Base-by-base conservation (phyloP, 1,139 yeast species). In the Scheffersomyces insectosa region DNA sequence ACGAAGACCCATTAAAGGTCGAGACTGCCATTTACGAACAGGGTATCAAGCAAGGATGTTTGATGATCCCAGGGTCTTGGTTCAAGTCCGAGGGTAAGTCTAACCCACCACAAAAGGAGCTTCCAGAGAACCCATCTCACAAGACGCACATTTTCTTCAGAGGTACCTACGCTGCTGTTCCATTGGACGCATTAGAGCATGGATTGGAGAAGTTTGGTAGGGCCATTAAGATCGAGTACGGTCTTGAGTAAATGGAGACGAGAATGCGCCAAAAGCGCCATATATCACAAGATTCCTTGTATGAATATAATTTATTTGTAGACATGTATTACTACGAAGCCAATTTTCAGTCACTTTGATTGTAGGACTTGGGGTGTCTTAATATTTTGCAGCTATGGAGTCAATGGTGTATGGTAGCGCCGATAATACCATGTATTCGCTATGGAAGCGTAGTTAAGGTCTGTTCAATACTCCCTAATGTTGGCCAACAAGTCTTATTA, bases 41-140 rank as follows among this genome's bases (percentile, higher is more conserved):
- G 48, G 85, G 82, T 14, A 72, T 89, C 48, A 71, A 77, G 50
- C 70, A 75, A 50, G 93, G 95, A 20, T 77, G 85, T 49, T 75
- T 88, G 59, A 74, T 90, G 80, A 84, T 88, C 51, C 96, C 96
- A 36, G 97, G 97, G 27, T 87, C 93, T 42, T 90, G 96, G 96
- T 90, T 90, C 74, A 74, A 76, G 59, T 74, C 78, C 29, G 57
- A 57, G 15, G 77, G 77, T 37, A 63, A 68, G 49, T 65, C 77
- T 16, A 60, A 57, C 43, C 78, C 79, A n/a, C 83, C 85, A 20
- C 90, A 79, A 54, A 45, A 51, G 52, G 62, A 56, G 28, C 60
- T 65, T 23, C 70, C 71, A 11, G 63, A 63, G 15, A 55, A 59
- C 44, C 66, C 72, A 15, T 62, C 50, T 37, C 56, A 66, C 44